Base-by-base conservation (phyloP, 2,329 filamentous ascomycete species). In the Exophiala aquamarina region DNA sequence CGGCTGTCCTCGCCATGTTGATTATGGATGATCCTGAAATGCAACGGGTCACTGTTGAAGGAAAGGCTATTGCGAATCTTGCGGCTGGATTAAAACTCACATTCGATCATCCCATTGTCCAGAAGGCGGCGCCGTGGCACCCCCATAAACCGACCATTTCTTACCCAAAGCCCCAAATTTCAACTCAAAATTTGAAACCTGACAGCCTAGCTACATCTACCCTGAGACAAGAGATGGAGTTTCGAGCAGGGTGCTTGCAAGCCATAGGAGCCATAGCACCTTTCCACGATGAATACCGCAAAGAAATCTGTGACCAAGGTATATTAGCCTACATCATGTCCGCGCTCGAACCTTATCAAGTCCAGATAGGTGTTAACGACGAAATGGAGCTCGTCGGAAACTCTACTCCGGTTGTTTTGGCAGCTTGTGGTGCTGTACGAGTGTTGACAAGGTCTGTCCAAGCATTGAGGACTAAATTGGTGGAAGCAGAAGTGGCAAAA, bases 391-490 rank as follows among this genome's bases (percentile, higher is more conserved):
- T 44, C 10, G 41, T 86, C 58, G 89, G 89, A 2, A 96, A 97
- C 59, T 84, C 90, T 1, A 75, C 82, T 6, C 72, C 81, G 3
- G 91, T 95, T 17, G 75, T 97, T 17, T 77, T 94, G 44, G 90
- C 91, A 15, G 92, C 89, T 1, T 96, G 91, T 63, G 84, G 88
- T 61, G 83, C 87, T 19, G 80, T 90, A 20, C 80, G 88, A 53
- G 87, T 90, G 64, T 74, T 97, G 38, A 89, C 89, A 2, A 82
- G 93, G 33, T 95, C 90, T 1, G 85, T 95, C 17, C 87, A 82
- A 63, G 84, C 92, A 34, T 71, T 97, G 14, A 77, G 93, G 40
- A 97, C 93, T 3, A 87, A 86, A 41, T 72, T 98, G 37, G 88
- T 95, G 48, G 93, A 98, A 66, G 83, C 89, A 50, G 86, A 84